Base-by-base conservation (phyloP, 805 yeast genomes). In the Yamadazyma philogaea region DNA sequence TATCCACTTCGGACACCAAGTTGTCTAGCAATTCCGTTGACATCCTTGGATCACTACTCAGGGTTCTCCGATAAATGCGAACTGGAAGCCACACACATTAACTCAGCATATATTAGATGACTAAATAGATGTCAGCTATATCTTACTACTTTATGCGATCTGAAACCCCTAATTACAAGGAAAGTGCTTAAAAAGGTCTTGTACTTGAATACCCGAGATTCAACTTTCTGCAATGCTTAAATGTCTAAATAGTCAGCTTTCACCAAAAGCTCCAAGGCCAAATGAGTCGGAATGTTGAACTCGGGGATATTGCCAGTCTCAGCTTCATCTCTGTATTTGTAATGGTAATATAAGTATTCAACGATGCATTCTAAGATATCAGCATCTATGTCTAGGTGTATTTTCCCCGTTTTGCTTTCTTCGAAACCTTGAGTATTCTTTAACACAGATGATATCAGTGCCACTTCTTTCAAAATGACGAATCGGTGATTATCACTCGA, bases 161-260 rank as follows among this genome's bases (percentile, higher is more conserved):
- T 30, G n/a, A 24, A 11, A 7, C 28, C 10, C 12, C 12, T 24
- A 5, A 11, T 24, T 7, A 7, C 12, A 15, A 6, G 17, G 16
- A 30, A n/a, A n/a, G n/a, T n/a, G n/a, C 12, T 15, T 18, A 33
- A 11, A 33, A 7, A 4, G 20, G 26, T n/a, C 7, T 18, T 10
- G 20, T 16, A 11, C 12, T 30, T 7, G 19, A 16, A 11, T 15
- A 12, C 10, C 6, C 6, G 5, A 16, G 12, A 30, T 15, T 30
- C 34, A 33, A 11, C 15, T 22, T 8, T 6, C 4, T 26, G 17
- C 11, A 14, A 16, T 19, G n/a, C n/a, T 34, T 46, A 78, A 32
- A 81, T 82, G 52, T 87, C 91, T 53, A 88, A 65, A 59, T 79
- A 91, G 59, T 93, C 99, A 1, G 98, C 96, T 19, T 96, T 96